Conservation (phyloP, 2,329 filamentous ascomycete species). For the Xylogone sp. region DNA sequence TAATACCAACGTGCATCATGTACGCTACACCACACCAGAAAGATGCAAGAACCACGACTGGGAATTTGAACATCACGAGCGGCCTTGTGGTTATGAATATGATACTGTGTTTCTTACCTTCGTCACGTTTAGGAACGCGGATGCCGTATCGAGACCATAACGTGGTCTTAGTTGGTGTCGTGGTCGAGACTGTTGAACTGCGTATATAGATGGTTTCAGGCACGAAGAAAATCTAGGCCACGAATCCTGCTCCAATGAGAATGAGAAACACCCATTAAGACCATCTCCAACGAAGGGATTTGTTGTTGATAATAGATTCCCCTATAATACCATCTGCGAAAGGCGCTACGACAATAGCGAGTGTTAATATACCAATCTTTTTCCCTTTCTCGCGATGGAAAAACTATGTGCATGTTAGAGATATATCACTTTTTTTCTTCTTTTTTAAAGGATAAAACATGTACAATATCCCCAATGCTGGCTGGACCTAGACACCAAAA, state of each 20-base stretch:
- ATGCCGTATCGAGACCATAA: constrained; percentile 7
- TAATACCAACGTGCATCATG: constrained; percentile 9
- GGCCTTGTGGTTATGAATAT: constrained; percentile 3
- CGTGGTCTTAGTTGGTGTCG: constrained; percentile 1
- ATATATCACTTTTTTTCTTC: not conserved
- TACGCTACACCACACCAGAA: constrained; percentile 10
- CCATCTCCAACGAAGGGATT: constrained; percentile 82
- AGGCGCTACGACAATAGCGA: constrained; percentile 7
- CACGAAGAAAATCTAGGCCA: constrained; percentile 21
- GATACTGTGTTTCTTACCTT: constrained; percentile 6
- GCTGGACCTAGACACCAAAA: not conserved
- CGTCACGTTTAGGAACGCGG: constrained; percentile 5
- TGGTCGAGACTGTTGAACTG: not conserved
- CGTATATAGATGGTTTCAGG: constrained; percentile 29
- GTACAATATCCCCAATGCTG: constrained; percentile 1
- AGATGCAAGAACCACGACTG: constrained; percentile 6
- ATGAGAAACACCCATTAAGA: constrained; percentile 32
- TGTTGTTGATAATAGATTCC: constrained; percentile 6
- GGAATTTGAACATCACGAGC: constrained; percentile 7
- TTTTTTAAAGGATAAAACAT: too few relatives aligned
- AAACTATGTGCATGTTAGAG: constrained; percentile 1
- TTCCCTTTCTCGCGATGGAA: constrained; percentile 10
- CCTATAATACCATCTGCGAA: constrained; percentile 8
- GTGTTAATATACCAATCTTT: constrained; percentile 6
- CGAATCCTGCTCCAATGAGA: constrained; percentile 21